A percentile compares a stretch with the other conserved stretches of the same genome.
Conservation (phyloP, 2,329 filamentous ascomycete species). For the Colletotrichum navitas region DNA sequence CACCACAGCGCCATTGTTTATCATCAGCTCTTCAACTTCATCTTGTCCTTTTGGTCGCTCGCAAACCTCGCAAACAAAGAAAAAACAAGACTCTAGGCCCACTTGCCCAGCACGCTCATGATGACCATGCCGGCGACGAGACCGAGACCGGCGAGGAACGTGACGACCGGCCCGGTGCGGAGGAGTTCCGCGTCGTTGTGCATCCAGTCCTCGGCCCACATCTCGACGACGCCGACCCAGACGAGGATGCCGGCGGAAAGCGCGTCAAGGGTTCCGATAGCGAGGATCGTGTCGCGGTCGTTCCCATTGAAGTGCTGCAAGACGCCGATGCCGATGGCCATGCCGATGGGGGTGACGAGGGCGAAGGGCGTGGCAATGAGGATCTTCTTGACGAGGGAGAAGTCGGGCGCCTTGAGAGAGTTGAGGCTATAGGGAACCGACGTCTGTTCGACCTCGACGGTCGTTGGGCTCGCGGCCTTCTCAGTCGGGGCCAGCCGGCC, state of each 20-base stretch:
- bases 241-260: conserved; percentile 80
- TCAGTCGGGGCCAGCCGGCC: conserved; percentile 47
- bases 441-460: conserved; percentile 46
- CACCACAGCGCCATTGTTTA: conserved; percentile 4
- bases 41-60: background rate
- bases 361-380: conserved; percentile 74
- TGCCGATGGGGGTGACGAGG: conserved; percentile 80
- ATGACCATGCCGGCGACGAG: conserved; percentile 73
- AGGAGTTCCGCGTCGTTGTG: conserved; percentile 64
- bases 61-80: background rate
- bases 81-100: conserved; percentile 65
- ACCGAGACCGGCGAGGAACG: conserved; percentile 62
- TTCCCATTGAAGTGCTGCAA: conserved; percentile 80
- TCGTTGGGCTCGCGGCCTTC: conserved; percentile 12
- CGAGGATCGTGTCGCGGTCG: conserved; percentile 74
- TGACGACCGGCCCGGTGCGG: conserved; percentile 62
- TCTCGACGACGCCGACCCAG: conserved; percentile 86
- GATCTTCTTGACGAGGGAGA: conserved; percentile 65
- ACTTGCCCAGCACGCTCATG: conserved; percentile 82
- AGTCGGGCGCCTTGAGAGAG: conserved; percentile 29
- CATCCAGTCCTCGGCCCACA: conserved; percentile 83
- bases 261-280: conserved; percentile 80
- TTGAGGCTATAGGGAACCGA: conserved; percentile 25
- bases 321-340: conserved; percentile 84
- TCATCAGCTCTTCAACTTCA: background rate